Base-by-base conservation (phyloP, 768 basidiomycete species). In the Leccinum aurantiacum region DNA sequence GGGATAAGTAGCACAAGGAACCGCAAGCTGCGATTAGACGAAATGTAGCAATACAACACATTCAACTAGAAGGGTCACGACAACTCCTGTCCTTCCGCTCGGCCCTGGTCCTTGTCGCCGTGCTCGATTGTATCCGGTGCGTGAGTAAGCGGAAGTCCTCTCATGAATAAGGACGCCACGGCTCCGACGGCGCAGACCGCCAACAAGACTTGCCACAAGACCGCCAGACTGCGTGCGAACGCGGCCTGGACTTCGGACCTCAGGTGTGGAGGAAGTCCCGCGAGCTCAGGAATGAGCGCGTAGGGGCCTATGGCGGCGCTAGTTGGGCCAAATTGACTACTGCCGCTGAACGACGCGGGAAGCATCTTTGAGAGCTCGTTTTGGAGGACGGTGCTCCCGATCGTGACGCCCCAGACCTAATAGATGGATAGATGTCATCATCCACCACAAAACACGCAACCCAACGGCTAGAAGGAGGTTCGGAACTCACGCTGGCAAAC, bases 361-460 rank as follows among this genome's bases (percentile, higher is more conserved):
- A 87, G 77, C 0, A 63, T 66, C 37, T 66, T 71, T 9, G 67
- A 65, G 15, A 87, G 77, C 54, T 78, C 61, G 68, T 84, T 87
- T 63, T 83, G 80, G 7, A 87, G 74, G 49, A 86, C 75, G 0
- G 80, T 76, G 14, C 75, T 75, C 2, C 81, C 79, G 59, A 87
- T 77, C 0, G 79, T 75, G 62, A 85, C 71, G 0, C 85, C 85
- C 79, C 82, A 82, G 6, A 74, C 73, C 78, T 84, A 14, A 48
- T 19, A 19, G 22, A 22, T 7, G 11, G 47, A 24, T 15, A 15
- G 22, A 48, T 24, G 22, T 14, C 6, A 48, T n/a, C 46, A 14
- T 44, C 10, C 27, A 37, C 47, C 19, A 31, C 3, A 5, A 33
- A 14, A 22, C 56, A 46, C 37, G 60, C 33, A 19, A 6, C 14